Base-by-base conservation (phyloP, 495 filamentous ascomycete species). In the Aspergillus diversus region DNA sequence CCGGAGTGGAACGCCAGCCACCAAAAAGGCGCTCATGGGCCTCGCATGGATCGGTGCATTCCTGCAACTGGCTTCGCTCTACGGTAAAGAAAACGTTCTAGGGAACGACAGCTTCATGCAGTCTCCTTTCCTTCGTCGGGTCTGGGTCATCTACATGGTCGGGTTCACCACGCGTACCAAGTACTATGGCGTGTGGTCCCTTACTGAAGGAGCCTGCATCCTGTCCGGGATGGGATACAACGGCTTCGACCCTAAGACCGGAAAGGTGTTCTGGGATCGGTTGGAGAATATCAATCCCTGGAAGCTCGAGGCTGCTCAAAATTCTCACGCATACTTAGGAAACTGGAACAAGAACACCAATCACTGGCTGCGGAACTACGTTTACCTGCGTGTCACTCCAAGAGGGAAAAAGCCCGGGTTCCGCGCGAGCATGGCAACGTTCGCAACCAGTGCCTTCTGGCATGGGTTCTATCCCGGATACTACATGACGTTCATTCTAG, bases 331-430 rank as follows among this genome's bases (percentile, higher is more conserved):
- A 5, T 98, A 93, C 65, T 81, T 99, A 9, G 94, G 89, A 53
- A 88, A 83, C 71, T 99, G 95, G 95, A 99, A 99, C 76, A 95
- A 96, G 81, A 99, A 99, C 75, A 98, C 95, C 16, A 99, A 97
- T 74, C 87, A 91, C 68, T 99, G 95, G 95, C 78, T 99, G 59
- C 87, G 94, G 39, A 97, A 98, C 72, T 98, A 97, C 70, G 81
- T 99, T 63, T 99, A 98, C 71, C 81, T 99, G 46, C 89, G 95
- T 16, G 96, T 99, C 3, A 99, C 95, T 5, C 95, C 95, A 4
- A 90, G 90, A 66, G 95, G 95, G 55, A 95, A 91, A 82, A 99
- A 98, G 72, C 95, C 95, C 8, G 95, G 95, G 3, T 99, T 99
- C 80, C 83, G 94, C 54, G 96, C 95, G 35, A 97, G 89, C 71